These are phyloP conservation scores for Prunus mongolica DNA, from an alignment of 306 rosid genomes.

Conservation along the genomic window DNA sequence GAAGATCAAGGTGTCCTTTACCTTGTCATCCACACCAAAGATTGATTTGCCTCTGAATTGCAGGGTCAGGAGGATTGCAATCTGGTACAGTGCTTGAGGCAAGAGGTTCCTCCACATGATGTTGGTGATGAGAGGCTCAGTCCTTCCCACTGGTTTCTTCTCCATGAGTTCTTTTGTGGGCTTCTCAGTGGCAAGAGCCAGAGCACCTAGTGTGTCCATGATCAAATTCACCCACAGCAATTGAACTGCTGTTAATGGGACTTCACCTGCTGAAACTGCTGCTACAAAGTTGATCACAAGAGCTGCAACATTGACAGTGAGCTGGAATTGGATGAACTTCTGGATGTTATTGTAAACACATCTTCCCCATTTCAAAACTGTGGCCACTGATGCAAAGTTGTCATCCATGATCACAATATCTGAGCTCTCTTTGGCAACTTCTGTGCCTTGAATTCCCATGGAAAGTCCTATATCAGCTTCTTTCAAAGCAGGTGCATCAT, in stretches of 20 bases:
- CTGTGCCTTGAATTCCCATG: constrained; percentile 40
- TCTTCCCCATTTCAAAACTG: constrained; percentile 39
- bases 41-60: constrained; percentile 27
- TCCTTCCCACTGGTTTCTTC: constrained; percentile 29
- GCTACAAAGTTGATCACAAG: constrained; percentile 35
- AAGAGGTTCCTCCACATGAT: constrained; percentile 42
- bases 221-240: constrained; percentile 38
- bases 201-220: constrained; percentile 36
- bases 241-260: constrained; percentile 32
- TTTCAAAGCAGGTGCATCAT: constrained; percentile 31
- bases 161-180: constrained; percentile 30
- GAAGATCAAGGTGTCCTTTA: constrained; percentile 38
- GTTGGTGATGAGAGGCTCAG: constrained; percentile 33
- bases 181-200: constrained; percentile 36
- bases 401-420: constrained; percentile 37
- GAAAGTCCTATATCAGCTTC: constrained; percentile 41
- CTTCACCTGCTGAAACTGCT: constrained; percentile 26
- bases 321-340: constrained; percentile 42
- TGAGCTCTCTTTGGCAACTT: constrained; percentile 33
- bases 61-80: constrained; percentile 17
- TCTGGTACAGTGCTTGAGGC: constrained; percentile 30
- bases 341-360: constrained; percentile 37
- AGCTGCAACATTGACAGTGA: constrained; percentile 29
- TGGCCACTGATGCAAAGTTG: constrained; percentile 30
- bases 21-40: constrained; percentile 19